Evolutionary conservation across 2,329 filamentous ascomycete species (phyloP), one percentile per base, ranked within the genome.

Genomic region (Scedosporium aurantiacum): DNA sequence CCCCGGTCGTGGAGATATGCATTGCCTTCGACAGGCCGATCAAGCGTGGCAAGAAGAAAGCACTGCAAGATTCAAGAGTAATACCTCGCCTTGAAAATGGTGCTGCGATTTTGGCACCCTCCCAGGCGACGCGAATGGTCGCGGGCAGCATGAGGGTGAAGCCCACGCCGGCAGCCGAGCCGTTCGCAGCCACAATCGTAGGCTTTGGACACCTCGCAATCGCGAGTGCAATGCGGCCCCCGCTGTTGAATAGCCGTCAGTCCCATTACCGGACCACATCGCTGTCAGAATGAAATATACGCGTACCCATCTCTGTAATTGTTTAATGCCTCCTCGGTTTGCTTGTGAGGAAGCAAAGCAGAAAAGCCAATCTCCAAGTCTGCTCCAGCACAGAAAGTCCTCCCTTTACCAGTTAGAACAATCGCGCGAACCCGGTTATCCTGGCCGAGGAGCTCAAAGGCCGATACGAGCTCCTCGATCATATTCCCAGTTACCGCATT

Each of bases 121-220:
- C 69, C 2, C 79, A 75, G 3, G 88, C 87, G 32, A 92, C 72
- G 2, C 91, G 80, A 62, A 93, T 75, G 74, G 93, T 90, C 64
- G 81, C 82, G 72, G 91, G 90, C 56, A 88, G 76, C 16, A 83
- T 79, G 74, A 91, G 90, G 75, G 93, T 89, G 72, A 89, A 86
- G 2, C 88, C 89, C 60, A 89, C 89, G 40, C 89, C 89, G 56
- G 89, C 79, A 62, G 87, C 89, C 16, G 88, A 76, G 5, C 89
- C 89, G 68, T 91, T 90, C 21, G 92, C 86, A 1, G 89, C 89
- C 1, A 85, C 87, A 32, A 93, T 81, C 60, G 93, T 79, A 4
- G 89, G 89, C 69, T 93, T 93, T 72, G 83, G 84, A 58, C 88
- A 63, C 88, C 5, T 73, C 71, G 28, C 88, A 78, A 65, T 88